These are phyloP conservation scores for Paraphysoderma sedebokerense DNA, from an alignment of 371 early-diverging fungal species.

Conservation along the genomic window DNA sequence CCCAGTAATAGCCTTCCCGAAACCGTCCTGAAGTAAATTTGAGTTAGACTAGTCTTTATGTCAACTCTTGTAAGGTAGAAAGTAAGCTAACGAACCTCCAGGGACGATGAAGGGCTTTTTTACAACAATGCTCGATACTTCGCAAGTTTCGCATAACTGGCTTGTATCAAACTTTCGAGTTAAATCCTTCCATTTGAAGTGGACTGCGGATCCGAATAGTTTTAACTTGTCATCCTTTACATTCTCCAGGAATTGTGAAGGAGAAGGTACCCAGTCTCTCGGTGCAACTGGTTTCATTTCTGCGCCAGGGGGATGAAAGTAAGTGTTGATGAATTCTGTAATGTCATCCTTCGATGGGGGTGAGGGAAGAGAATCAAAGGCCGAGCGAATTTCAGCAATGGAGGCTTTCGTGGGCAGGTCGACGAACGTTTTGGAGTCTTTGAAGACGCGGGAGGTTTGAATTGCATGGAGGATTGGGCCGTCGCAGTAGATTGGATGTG, in stretches of 20 bases:
- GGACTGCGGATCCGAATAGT: constrained; percentile 27
- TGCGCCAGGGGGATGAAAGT: constrained; percentile 35
- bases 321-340: constrained; percentile 27
- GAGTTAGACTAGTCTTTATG: constrained; percentile 55
- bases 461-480: no score
- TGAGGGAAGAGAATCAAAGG: constrained; percentile 28
- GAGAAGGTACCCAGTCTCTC: no score
- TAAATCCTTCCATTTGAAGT: constrained; percentile 40
- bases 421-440: constrained; percentile 13
- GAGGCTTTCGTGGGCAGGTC: constrained; percentile 43
- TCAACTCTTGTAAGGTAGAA: no score
- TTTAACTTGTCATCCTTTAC: constrained; percentile 26
- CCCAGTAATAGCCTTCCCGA: constrained; percentile 11
- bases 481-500: no score
- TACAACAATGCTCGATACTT: constrained; percentile 28
- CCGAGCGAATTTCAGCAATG: constrained; percentile 24
- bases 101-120: constrained; percentile 63
- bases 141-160: constrained; percentile 31
- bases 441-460: no score
- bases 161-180: constrained; percentile 28
- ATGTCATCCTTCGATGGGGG: constrained; percentile 25
- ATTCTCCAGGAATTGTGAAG: constrained; percentile 26
- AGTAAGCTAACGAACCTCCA: constrained; percentile 79
- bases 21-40: background rate
- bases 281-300: constrained; percentile 18